Evolutionary conservation across 2,329 filamentous ascomycete species (phyloP).

Genomic region (Calonectria multiphialidica): DNA sequence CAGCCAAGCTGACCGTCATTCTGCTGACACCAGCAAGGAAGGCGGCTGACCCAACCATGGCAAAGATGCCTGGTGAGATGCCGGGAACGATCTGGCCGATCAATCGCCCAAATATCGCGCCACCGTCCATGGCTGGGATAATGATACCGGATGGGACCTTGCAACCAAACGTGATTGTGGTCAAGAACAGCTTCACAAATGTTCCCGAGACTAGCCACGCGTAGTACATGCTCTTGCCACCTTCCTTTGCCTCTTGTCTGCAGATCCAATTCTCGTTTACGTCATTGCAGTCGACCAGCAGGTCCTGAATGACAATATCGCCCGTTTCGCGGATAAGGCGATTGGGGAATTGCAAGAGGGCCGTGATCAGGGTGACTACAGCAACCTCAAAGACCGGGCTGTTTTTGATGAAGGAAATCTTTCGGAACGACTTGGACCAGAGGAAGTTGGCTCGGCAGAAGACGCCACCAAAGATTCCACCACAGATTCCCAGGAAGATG

Average conservation of each 20-base stretch:
- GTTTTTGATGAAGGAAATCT: conserved; percentile 17
- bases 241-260: conserved; percentile 21
- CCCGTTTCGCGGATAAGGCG: conserved; percentile 27
- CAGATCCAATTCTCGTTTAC: conserved; percentile 28
- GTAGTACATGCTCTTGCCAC: conserved; percentile 24
- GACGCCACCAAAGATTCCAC: conserved; percentile 21
- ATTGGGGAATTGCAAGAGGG: conserved; percentile 25
- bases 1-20: conserved; percentile 34
- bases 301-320: conserved; percentile 31
- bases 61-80: conserved; percentile 32
- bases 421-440: conserved; percentile 29
- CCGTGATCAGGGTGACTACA: conserved; percentile 10
- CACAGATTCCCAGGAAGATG: conserved; percentile 25
- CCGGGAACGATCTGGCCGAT: conserved; percentile 19
- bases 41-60: conserved; percentile 31
- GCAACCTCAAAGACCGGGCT: conserved; percentile 28
- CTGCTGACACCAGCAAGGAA: conserved; percentile 32
- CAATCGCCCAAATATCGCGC: conserved; percentile 28
- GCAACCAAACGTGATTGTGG: conserved; percentile 32
- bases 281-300: conserved; percentile 27
- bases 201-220: conserved; percentile 28
- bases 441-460: conserved; percentile 28
- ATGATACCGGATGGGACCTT: conserved; percentile 34
- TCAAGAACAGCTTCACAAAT: conserved; percentile 26
- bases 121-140: conserved; percentile 28